Base-by-base conservation (phyloP, 345 rosid species). In the Linum tenue region DNA sequence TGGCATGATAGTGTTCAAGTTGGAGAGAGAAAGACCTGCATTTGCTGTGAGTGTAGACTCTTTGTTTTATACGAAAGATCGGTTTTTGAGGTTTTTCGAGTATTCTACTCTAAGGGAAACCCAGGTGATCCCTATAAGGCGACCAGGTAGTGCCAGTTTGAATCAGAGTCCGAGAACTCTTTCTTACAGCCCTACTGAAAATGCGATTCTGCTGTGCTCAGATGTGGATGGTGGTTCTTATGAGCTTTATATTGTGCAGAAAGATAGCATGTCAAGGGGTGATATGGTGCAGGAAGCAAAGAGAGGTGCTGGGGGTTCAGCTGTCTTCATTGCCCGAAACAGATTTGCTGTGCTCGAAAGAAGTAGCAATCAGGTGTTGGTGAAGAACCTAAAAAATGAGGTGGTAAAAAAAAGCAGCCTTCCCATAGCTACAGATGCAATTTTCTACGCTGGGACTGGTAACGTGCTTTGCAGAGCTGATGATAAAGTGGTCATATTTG, bases 21-120 rank as follows among this genome's bases (percentile, higher is more conserved):
- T 94, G 73, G 97, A 90, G 86, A 85, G 99, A 78, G 98, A 90
- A 71, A 80, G 97, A 31, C 96, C 97, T 64, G 96, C 98, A 36
- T 92, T 88, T 88, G 77, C 96, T 0, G 77, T 90, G 44, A 92
- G 95, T 70, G 86, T 85, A 11, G 88, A 90, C 70, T 79, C 84
- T 37, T 61, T 92, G 55, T 90, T 86, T 72, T 92, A 92, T 72
- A 74, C 77, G 31, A 90, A 86, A 72, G 98, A 90, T 68, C 90
- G 97, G 42, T 86, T 86, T 71, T 68, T 92, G 76, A 84, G 92
- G n/a, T 77, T 72, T 71, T 90, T 81, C 60, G 92, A 92, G 65
- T 92, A 77, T 76, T 85, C 97, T 58, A 79, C 86, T 62, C 87
- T 84, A 68, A 84, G 73, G 62, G 97, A 90, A 48, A 82, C 90